These are phyloP conservation scores for Mucor piriformis DNA, from an alignment of 371 early-diverging fungal genomes.

Conservation along the genomic window DNA sequence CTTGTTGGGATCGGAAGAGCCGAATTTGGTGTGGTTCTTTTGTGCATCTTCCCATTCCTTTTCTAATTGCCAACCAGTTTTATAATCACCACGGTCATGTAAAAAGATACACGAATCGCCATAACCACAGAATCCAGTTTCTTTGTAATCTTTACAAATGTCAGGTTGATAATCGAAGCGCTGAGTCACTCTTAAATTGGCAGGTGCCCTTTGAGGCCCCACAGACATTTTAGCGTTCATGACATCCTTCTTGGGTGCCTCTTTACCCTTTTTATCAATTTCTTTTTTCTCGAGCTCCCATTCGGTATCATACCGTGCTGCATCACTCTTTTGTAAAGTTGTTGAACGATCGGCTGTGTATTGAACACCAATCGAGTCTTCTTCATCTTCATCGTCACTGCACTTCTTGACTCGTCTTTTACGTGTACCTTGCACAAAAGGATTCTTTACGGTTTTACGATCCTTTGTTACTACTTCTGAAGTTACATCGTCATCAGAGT, in stretches of 20 bases:
- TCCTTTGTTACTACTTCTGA: slow-evolving; percentile 56
- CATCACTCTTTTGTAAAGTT: slow-evolving; percentile 51
- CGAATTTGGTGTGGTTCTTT: slow-evolving; percentile 58
- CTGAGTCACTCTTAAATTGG: slow-evolving; percentile 84
- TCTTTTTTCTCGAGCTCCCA: slow-evolving; percentile 51
- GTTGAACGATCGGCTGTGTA: slow-evolving; percentile 60
- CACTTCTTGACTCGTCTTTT: slow-evolving; percentile 34
- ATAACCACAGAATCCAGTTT: slow-evolving; percentile 94
- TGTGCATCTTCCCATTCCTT: slow-evolving; percentile 92
- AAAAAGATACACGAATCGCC: slow-evolving; percentile 97
- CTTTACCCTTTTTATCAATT: slow-evolving; percentile 34
- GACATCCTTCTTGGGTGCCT: slow-evolving; percentile 39
- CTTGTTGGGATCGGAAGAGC: slow-evolving; percentile 49
- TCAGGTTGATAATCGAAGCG: slow-evolving; percentile 97
- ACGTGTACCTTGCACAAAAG: slow-evolving; percentile 50
- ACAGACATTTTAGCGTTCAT: slow-evolving; percentile 63
- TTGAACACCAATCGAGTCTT: slow-evolving; percentile 50
- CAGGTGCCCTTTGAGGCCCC: slow-evolving; percentile 85
- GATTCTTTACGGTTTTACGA: slow-evolving; percentile 42
- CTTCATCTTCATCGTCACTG: slow-evolving; percentile 34
- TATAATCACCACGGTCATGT: slow-evolving; percentile 97
- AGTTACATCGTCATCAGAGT: slow-evolving; percentile 39
- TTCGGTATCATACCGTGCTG: slow-evolving; percentile 56
- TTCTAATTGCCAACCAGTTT: slow-evolving; percentile 95
- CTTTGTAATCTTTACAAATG: slow-evolving; percentile 98